phyloP scores from a whole-genome alignment of 1,284 basidiomycete genomes.

The Boletus putidus region DNA sequence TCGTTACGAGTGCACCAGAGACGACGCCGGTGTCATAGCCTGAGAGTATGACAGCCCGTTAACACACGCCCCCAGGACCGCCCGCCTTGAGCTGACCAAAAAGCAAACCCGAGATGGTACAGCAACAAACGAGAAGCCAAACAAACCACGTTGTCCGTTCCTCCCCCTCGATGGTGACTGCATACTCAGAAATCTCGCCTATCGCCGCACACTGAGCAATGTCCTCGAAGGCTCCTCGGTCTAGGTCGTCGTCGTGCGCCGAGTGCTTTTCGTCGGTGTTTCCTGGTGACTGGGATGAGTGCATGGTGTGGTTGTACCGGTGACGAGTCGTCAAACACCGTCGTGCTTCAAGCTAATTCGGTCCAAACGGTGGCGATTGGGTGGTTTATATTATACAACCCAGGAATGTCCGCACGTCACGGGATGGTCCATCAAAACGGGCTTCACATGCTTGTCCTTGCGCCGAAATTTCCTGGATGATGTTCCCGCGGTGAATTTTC shows the following conservation, averaged over 20 bases:
- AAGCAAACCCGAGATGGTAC: slow-evolving; percentile 72
- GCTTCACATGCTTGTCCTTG: background rate
- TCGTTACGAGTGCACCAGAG: slow-evolving; percentile 73
- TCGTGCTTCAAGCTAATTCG: background rate
- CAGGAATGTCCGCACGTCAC: background rate
- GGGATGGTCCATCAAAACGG: background rate
- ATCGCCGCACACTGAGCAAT: slow-evolving; percentile 21
- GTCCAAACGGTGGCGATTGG: background rate
- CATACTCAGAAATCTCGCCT: slow-evolving; percentile 60
- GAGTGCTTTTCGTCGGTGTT: slow-evolving; percentile 5
- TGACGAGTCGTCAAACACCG: background rate
- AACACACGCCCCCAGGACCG: background rate
- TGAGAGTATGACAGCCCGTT: slow-evolving; percentile 30
- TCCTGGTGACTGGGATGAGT: background rate
- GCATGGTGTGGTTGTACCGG: background rate
- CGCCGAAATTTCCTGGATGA: too few species aligned
- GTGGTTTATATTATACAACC: background rate
- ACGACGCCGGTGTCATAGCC: slow-evolving; percentile 83
- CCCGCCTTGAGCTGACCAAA: slow-evolving; percentile 54
- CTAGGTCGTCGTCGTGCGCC: background rate
- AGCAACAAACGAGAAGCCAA: slow-evolving; percentile 65
- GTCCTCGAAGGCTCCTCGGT: slow-evolving; percentile 18
- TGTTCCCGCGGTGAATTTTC: background rate
- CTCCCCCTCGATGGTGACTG: slow-evolving; percentile 67
- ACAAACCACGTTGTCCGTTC: slow-evolving; percentile 69